phyloP scores from a whole-genome alignment of 306 rosid genomes.

The Pyrus bretschneideri region DNA sequence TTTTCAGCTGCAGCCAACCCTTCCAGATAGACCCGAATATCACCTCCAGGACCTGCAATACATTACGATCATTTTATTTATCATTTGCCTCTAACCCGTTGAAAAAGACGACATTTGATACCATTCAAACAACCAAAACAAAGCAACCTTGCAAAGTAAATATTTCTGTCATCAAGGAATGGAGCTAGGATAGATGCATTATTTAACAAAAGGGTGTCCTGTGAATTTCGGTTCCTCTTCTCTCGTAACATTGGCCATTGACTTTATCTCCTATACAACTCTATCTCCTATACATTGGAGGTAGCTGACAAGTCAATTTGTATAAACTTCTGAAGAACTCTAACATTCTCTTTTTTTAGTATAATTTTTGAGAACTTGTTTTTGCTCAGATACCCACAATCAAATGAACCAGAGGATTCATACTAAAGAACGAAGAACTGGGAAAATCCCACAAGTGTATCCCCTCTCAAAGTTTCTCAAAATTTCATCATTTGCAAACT shows the following conservation, averaged over 20 bases:
- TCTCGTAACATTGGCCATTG: background rate
- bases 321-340: background rate
- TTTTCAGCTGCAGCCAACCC: slow-evolving; percentile 48
- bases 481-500: background rate
- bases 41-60: slow-evolving; percentile 54
- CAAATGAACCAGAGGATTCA: background rate
- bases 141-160: background rate
- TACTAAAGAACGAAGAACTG: background rate
- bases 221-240: background rate
- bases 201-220: background rate
- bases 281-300: background rate
- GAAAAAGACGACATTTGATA: background rate
- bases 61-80: background rate
- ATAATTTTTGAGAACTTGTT: background rate
- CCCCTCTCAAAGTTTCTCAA: background rate
- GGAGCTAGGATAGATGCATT: background rate
- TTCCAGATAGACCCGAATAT: slow-evolving; percentile 44
- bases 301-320: background rate
- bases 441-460: background rate
- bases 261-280: background rate
- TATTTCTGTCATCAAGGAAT: background rate
- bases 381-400: background rate
- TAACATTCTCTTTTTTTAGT: background rate
- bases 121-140: background rate
- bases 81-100: background rate